Base-by-base conservation (phyloP, 495 filamentous ascomycete genomes). In the Trypethelium eluteriae region DNA sequence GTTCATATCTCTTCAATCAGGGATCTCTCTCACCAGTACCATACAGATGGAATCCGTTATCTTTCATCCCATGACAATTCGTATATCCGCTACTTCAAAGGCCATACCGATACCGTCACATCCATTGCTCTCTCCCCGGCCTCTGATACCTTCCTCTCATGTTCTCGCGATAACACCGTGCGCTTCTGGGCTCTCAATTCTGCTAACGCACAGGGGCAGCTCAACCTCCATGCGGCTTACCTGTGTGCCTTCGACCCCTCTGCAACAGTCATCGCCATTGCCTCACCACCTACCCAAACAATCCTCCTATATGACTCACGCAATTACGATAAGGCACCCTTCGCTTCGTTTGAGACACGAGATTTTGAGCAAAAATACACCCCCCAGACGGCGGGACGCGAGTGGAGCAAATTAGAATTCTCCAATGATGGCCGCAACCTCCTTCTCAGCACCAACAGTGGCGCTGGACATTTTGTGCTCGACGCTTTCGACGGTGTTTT, bases 61-160 rank as follows among this genome's bases (percentile, higher is more conserved):
- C 86, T 99, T 47, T 90, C 91, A 9, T 90, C 93, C 5, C 95
- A 98, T 75, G 93, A 97, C 71, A 96, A 96, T 78, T 86, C 85
- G 38, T 99, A 93, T 73, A 85, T 98, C 66, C 88, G 95, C 62
- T 99, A 99, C 78, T 98, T 98, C 73, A 85, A 86, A 36, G 94
- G 92, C 56, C 94, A 97, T 77, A 87, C 87, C 36, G 86, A 82
- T 25, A 78, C 87, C 34, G 94, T 99, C 12, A 97, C 93, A 34
- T 88, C 80, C 64, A 81, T 99, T 12, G 81, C 89, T 9, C 78
- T 92, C 68, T 86, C 85, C 63, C 89, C 89, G 0, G 85, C 88
- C 36, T 83, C 83, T 68, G 94, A 99, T 75, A 84, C 88, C 66
- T 97, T 98, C 79, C 84, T 99, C 59, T 97, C 93, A 46, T 93